Evolutionary conservation across 176 grass and related monocot genomes (phyloP).

Genomic region (Saccharum officinarum): DNA sequence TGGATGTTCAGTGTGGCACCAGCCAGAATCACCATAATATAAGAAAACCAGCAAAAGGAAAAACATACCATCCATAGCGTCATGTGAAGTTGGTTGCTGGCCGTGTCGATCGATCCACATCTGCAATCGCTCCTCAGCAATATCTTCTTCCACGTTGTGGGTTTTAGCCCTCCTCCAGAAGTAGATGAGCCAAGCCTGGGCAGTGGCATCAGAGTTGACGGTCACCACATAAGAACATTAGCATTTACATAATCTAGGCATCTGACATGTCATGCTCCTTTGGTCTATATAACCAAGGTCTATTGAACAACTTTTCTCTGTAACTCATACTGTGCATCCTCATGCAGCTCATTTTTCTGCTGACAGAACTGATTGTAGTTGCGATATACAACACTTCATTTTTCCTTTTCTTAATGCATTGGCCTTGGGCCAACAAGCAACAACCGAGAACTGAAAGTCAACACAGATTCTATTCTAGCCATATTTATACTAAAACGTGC

Average conservation of each 20-base stretch:
- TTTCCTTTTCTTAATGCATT: not conserved
- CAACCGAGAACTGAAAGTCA: not conserved
- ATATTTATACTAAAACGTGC: not conserved
- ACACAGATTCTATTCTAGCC: not conserved
- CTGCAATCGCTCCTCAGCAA: constrained; percentile 76
- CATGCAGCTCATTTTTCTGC: not conserved
- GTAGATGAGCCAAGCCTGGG: constrained; percentile 83
- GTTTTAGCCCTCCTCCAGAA: constrained; percentile 90
- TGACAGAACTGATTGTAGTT: not conserved
- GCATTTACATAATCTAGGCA: too few species aligned
- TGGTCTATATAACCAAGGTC: too few species aligned
- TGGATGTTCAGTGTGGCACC: not conserved
- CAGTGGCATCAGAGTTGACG: not conserved
- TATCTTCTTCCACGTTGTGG: constrained; percentile 82
- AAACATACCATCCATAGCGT: constrained; percentile 89
- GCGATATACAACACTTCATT: not conserved
- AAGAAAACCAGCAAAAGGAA: not conserved
- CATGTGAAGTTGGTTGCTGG: constrained; percentile 78
- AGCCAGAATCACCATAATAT: not conserved
- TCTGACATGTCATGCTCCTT: too few species aligned
- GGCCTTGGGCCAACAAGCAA: not conserved
- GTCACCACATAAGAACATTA: constrained; percentile 5
- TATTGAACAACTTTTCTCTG: too few species aligned
- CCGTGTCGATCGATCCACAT: constrained; percentile 70
- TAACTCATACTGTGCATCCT: not conserved